Conservation (phyloP, 2,329 filamentous ascomycete species). For the Piedraia hortae region DNA sequence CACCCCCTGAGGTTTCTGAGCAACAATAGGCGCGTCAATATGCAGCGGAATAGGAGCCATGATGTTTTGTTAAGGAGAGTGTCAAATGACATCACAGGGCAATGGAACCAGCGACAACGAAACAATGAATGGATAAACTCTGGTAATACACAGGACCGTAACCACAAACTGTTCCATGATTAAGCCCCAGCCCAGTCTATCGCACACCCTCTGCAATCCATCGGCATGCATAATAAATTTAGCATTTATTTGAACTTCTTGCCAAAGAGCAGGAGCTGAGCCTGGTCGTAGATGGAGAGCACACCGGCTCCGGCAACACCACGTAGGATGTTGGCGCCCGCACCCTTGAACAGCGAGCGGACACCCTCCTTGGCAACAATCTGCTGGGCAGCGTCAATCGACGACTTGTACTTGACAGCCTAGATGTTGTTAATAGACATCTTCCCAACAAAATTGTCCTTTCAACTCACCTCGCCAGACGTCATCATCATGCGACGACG, state of each 20-base stretch:
- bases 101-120: not conserved
- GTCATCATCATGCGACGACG: constrained; percentile 99
- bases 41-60: constrained; percentile 22
- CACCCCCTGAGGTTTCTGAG: constrained; percentile 13
- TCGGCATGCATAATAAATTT: constrained; percentile 10
- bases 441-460: not conserved
- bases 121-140: not conserved
- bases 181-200: constrained; percentile 5
- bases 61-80: constrained; percentile 3
- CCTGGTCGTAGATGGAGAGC: constrained; percentile 99
- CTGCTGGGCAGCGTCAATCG: constrained; percentile 81
- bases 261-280: constrained; percentile 96
- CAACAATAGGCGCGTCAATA: constrained; percentile 19
- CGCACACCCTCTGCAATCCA: constrained; percentile 9
- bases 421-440: constrained; percentile 12
- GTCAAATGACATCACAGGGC: too few relatives aligned
- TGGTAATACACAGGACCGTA: too few relatives aligned
- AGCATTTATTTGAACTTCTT: constrained; percentile 67
- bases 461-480: constrained; percentile 33
- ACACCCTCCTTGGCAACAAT: constrained; percentile 95
- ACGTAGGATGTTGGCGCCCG: constrained; percentile 99
- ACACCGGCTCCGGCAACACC: constrained; percentile 99
- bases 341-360: constrained; percentile 99
- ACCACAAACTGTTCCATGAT: too few relatives aligned
- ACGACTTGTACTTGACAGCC: constrained; percentile 99